Evolutionary conservation across 192 early-diverging fungal species (phyloP), one percentile per base, ranked within the genome.

Genomic region (Coemansia sp.): DNA sequence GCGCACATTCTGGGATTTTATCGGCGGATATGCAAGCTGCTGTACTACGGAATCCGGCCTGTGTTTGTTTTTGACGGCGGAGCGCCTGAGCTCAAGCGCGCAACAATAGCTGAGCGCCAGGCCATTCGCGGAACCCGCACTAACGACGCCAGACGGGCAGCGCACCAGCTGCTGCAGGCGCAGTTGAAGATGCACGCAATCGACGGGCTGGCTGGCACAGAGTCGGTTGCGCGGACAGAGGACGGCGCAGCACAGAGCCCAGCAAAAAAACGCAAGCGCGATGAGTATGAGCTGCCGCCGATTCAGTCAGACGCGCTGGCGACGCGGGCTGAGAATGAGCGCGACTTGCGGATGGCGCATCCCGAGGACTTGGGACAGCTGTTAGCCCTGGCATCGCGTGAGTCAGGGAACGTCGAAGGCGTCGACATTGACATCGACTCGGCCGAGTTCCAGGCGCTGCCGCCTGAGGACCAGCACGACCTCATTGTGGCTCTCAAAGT

Each of bases 31-130:
- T 95, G 93, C 71, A 98, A 98, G 78, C 84, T 99, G 2, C 72
- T 99, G 17, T 94, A 88, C 71, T 90, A 86, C 65, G 91, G 90
- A 19, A 89, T 99, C 26, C 85, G 82, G 47, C 97, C 97, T 9
- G 89, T 99, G 9, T 98, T 98, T 87, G 95, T 99, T 4, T 99
- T 95, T 85, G 97, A 99, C 72, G 97, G 97, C 8, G 89, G 83
- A 2, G 86, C 89, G 0, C 97, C 97, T 3, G 81, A 85, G 34
- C 76, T 99, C 46, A 99, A 99, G 73, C 78, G 88, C 10, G 31
- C 58, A 7, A 94, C 70, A 5, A 63, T 78, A 20, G 56, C 51
- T 19, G 76, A 79, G 54, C 63, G 76, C 15, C 70, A 79, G 57
- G 37, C 57, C 8, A 60, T 28, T 57, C 69, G 70, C 15, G 68